Evolutionary conservation across 441 rosid species (phyloP).

Genomic region (Macaranga tanarius): DNA sequence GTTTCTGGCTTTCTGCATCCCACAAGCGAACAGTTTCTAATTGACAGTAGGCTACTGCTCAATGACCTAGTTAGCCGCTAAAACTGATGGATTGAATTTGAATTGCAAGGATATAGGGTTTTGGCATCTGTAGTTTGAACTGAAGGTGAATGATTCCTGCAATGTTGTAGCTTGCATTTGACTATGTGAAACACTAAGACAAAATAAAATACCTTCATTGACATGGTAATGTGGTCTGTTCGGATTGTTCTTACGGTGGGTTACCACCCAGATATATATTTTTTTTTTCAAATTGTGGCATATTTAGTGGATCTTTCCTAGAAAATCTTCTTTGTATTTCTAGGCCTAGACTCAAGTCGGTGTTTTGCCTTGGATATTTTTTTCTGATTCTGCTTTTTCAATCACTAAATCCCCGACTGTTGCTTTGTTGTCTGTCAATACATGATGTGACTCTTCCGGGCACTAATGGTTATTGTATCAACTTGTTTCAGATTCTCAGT

Average conservation of each 20-base stretch:
- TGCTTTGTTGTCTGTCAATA: background rate
- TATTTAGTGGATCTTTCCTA: background rate
- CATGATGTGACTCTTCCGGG: background rate
- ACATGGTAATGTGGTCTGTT: background rate
- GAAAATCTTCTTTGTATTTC: background rate
- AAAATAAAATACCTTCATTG: background rate
- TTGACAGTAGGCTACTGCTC: background rate
- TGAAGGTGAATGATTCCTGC: background rate
- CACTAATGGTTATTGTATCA: background rate
- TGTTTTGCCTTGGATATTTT: background rate
- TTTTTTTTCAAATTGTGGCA: background rate
- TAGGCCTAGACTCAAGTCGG: background rate
- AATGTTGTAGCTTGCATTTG: background rate
- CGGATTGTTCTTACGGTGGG: background rate
- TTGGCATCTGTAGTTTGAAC: background rate
- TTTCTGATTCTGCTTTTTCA: background rate
- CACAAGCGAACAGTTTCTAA: background rate
- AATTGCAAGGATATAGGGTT: background rate
- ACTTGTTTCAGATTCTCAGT: constrained; percentile 44
- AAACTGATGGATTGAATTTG: background rate
- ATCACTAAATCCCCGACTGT: background rate
- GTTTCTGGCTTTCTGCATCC: background rate
- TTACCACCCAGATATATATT: background rate
- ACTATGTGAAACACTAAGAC: background rate
- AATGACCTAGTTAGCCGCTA: background rate